Evolutionary conservation across 805 yeast species (phyloP), one percentile per base, ranked within the genome.

Genomic region (Candida silvicultrix): DNA sequence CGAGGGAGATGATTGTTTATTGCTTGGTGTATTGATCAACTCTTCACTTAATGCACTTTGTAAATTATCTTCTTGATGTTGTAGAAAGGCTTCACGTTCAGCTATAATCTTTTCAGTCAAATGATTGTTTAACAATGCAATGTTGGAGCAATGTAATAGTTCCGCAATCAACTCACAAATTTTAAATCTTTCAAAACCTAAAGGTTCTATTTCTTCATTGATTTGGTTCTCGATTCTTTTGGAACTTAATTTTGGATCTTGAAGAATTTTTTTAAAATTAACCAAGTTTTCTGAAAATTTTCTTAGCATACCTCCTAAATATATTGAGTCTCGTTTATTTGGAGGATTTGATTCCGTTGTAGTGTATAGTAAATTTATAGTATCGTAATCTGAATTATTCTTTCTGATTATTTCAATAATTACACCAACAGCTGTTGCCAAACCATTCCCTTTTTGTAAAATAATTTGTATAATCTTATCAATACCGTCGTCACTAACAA

Each of bases 161-260:
- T 94, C 99, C 0, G 99, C 99, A 39, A 92, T 82, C 38, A 94
- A 73, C 67, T 94, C 99, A 56, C 97, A 85, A 18, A 94, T 78
- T 58, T 92, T 88, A 67, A 94, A 94, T 53, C 95, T 75, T 57
- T 94, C 96, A 64, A 94, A 88, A 1, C 99, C 99, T 23, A 94
- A 69, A 1, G 94, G 90, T 60, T 85, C 88, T 49, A 86, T 81
- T 18, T 67, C 66, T 78, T 80, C 51, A 61, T 76, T 68, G 74
- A 71, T 54, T 54, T 75, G 71, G 2, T 75, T 70, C 38, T 66
- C 66, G 32, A 69, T 59, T 39, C 67, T 64, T 22, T 56, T 57
- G 1, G 56, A 45, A 3, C 50, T 42, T 14, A 53, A 39, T n/a
- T 41, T 41, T n/a, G 50, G 28, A 40, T 58, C 54, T 18, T 34